phyloP scores from a whole-genome alignment of 805 yeast species.

The Candida wancherniae region DNA sequence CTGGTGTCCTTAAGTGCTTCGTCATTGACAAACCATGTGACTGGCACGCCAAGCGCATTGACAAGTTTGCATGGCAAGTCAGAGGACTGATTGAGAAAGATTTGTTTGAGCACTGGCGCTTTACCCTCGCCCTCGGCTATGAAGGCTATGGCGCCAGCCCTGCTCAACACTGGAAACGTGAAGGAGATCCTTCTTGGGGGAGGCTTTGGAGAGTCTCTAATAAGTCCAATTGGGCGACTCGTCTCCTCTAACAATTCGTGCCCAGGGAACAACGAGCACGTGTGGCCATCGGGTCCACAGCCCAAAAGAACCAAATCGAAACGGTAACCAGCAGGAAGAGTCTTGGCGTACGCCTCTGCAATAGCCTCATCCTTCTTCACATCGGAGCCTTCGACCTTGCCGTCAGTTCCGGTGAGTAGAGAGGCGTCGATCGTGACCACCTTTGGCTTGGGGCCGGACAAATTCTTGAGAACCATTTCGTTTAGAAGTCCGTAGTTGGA shows the following conservation, averaged over 20 bases:
- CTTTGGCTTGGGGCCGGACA: constrained; percentile 48
- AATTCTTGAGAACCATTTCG: constrained; percentile 49
- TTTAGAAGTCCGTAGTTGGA: constrained; percentile 83
- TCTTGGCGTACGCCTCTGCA: constrained; percentile 58
- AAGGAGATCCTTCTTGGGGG: constrained; percentile 89
- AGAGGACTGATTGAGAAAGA: constrained; percentile 50
- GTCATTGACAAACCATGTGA: constrained; percentile 79
- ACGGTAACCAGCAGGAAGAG: constrained; percentile 44
- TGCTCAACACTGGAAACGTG: constrained; percentile 69
- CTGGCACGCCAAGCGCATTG: constrained; percentile 51
- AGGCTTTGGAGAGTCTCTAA: constrained; percentile 86
- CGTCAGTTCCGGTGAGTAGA: constrained; percentile 49
- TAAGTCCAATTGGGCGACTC: constrained; percentile 50
- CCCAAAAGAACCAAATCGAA: constrained; percentile 76
- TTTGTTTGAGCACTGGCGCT: constrained; percentile 63
- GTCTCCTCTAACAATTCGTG: constrained; percentile 61
- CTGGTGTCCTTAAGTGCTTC: constrained; percentile 67
- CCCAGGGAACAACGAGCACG: constrained; percentile 89
- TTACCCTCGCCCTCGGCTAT: constrained; percentile 89
- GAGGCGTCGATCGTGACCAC: constrained; percentile 63
- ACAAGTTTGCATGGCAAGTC: constrained; percentile 72
- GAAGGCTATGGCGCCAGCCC: constrained; percentile 57
- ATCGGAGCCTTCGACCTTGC: constrained; percentile 41
- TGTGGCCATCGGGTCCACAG: constrained; percentile 95
- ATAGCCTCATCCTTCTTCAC: constrained; percentile 43